Evolutionary conservation across 1,284 basidiomycete genomes (phyloP).

Genomic region (Cryptococcus maquisensis): DNA sequence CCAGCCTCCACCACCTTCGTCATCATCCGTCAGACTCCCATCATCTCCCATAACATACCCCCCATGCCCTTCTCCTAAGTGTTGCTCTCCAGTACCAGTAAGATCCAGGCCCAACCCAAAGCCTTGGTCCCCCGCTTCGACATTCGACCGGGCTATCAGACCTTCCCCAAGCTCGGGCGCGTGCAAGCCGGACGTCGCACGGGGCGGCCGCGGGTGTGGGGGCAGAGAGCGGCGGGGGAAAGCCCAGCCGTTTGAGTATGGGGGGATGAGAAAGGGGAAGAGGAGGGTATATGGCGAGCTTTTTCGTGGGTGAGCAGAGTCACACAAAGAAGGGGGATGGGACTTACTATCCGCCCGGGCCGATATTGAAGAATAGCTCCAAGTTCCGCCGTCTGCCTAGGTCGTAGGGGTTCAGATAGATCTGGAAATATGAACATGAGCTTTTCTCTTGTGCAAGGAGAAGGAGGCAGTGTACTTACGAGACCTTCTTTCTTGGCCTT

Average conservation of each 20-base stretch:
- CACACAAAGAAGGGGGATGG: neutral
- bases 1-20: conserved; percentile 48
- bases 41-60: conserved; percentile 50
- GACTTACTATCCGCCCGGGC: conserved; percentile 71
- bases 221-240: conserved; percentile 49
- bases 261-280: conserved; percentile 72
- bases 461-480: conserved; percentile 54
- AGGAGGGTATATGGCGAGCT: conserved; percentile 73
- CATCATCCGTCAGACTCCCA: conserved; percentile 56
- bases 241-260: conserved; percentile 77
- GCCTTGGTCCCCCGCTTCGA: conserved; percentile 5
- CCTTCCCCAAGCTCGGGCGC: conserved; percentile 34
- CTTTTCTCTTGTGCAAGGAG: too few species aligned
- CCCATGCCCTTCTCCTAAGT: conserved; percentile 46
- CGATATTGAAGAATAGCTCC: conserved; percentile 82
- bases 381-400: conserved; percentile 74
- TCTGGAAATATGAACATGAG: conserved; percentile 48
- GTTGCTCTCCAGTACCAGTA: conserved; percentile 48
- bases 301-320: conserved; percentile 3
- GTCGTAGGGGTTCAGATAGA: conserved; percentile 88
- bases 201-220: conserved; percentile 10
- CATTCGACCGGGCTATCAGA: conserved; percentile 12
- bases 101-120: conserved; percentile 8
- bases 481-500: conserved; percentile 67
- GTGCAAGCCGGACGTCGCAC: conserved; percentile 15